These are phyloP conservation scores for Glycine latifolia DNA, from an alignment of 306 rosid species.

Conservation along the genomic window DNA sequence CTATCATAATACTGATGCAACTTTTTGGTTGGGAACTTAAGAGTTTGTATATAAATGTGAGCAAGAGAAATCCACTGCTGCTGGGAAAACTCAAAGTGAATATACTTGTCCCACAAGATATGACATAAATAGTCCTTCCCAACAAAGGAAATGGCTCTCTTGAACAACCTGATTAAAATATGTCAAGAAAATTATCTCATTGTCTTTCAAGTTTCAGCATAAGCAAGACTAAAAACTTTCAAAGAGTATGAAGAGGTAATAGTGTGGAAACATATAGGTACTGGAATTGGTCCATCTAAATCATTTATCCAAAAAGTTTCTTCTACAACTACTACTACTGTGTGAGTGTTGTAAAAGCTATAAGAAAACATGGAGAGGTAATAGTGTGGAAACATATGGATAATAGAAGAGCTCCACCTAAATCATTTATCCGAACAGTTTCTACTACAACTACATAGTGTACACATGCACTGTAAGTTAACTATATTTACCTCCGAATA, in stretches of 20 bases:
- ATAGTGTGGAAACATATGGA: constrained; percentile 12
- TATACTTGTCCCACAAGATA: constrained; percentile 87
- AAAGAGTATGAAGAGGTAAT: constrained; percentile 29
- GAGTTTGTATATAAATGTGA: constrained; percentile 76
- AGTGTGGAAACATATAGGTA: not conserved
- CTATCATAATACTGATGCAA: constrained; percentile 68
- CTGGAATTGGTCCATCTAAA: constrained; percentile 16
- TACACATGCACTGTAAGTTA: not conserved
- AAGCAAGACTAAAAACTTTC: constrained; percentile 38
- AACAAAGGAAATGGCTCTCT: constrained; percentile 80
- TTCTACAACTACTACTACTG: not conserved
- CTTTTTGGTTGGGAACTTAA: constrained; percentile 86
- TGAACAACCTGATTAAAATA: constrained; percentile 65
- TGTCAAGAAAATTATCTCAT: constrained; percentile 37
- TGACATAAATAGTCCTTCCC: constrained; percentile 85
- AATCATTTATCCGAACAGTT: constrained; percentile 28
- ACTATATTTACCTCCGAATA: constrained; percentile 69
- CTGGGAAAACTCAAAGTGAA: constrained; percentile 84
- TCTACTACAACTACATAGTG: not conserved
- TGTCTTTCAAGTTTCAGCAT: constrained; percentile 14
- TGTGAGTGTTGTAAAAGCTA: constrained; percentile 15
- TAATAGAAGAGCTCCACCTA: constrained; percentile 24
- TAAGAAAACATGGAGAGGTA: constrained; percentile 30
- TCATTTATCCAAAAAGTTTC: constrained; percentile 30
- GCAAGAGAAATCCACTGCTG: constrained; percentile 80